Conservation (phyloP, 1,284 basidiomycete genomes). For the Peniophora sp. region DNA sequence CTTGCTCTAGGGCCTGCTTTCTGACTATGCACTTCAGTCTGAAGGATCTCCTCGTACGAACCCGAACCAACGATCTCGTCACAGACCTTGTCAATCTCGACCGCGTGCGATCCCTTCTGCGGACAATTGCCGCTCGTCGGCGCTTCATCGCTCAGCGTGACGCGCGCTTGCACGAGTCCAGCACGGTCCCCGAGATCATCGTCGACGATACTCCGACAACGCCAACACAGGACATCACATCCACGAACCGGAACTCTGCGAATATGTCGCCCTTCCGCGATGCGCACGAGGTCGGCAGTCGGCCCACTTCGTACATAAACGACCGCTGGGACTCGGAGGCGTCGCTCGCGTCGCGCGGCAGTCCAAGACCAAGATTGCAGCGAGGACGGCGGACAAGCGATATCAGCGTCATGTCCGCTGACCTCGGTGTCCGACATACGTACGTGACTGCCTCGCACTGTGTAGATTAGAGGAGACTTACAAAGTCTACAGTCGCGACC, state of each 20-base stretch:
- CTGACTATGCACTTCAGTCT: constrained; percentile 38
- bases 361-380: constrained; percentile 36
- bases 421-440: constrained; percentile 40
- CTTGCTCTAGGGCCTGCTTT: background rate
- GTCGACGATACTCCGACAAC: constrained; percentile 50
- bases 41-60: constrained; percentile 72
- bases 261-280: constrained; percentile 18
- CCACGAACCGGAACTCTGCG: constrained; percentile 29
- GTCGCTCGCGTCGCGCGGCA: constrained; percentile 27
- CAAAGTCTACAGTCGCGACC: constrained; percentile 29
- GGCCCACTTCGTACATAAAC: constrained; percentile 3
- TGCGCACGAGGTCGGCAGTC: constrained; percentile 17
- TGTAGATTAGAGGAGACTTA: constrained; percentile 1
- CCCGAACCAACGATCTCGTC: constrained; percentile 73
- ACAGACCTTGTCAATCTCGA: constrained; percentile 80
- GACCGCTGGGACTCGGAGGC: constrained; percentile 42
- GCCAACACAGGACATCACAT: constrained; percentile 47
- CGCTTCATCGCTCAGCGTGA: constrained; percentile 50
- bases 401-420: constrained; percentile 50
- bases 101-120: constrained; percentile 71
- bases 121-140: constrained; percentile 68
- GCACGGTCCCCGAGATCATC: constrained; percentile 49
- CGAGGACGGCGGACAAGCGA: constrained; percentile 50
- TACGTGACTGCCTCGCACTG: constrained; percentile 22
- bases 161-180: background rate